Conservation (phyloP, 441 rosid genomes). For the Gossypium schwendimanii region DNA sequence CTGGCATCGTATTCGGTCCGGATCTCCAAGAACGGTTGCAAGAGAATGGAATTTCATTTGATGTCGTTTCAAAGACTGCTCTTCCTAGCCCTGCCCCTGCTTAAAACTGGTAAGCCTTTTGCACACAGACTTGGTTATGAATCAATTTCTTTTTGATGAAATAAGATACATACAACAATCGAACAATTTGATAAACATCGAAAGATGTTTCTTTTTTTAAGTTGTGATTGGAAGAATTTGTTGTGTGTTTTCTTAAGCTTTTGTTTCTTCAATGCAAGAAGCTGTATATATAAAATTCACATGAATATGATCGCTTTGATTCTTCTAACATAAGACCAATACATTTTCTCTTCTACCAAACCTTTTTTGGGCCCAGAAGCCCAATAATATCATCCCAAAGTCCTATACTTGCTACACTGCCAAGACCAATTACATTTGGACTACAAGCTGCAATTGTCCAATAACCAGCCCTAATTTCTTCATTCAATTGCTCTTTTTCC, state of each 20-base stretch:
- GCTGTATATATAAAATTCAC: neutral
- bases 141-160: neutral
- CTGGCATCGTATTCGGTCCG: conserved; percentile 73
- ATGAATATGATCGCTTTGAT: neutral
- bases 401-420: conserved; percentile 29
- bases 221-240: neutral
- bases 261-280: neutral
- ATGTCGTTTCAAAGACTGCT: conserved; percentile 47
- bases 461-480: conserved; percentile 66
- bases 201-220: neutral
- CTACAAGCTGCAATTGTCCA: conserved; percentile 80
- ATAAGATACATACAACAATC: neutral
- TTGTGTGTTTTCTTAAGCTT: neutral
- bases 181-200: neutral
- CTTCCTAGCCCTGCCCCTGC: conserved; percentile 22
- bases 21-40: conserved; percentile 65
- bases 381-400: conserved; percentile 73
- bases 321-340: neutral
- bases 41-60: conserved; percentile 76
- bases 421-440: conserved; percentile 54
- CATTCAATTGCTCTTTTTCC: conserved; percentile 61
- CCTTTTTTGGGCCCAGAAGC: conserved; percentile 55
- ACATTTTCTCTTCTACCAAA: conserved; percentile 15
- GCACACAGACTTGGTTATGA: neutral
- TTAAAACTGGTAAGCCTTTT: conserved; percentile 14